These are phyloP conservation scores for Filobasidium wieringae DNA, from an alignment of 768 basidiomycete species.

Conservation along the genomic window DNA sequence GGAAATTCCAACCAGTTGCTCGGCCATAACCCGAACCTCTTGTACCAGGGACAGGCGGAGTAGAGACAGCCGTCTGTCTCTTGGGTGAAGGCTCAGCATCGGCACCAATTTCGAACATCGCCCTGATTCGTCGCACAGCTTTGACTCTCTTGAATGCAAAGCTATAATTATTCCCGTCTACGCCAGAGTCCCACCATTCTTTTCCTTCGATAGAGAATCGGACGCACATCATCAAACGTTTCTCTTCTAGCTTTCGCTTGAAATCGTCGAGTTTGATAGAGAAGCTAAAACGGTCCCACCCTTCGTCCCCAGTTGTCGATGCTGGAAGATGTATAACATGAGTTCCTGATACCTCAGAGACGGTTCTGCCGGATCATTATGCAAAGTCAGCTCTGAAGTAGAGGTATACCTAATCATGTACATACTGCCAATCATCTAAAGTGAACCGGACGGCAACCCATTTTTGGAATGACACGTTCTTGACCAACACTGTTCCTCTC, in stretches of 20 bases:
- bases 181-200: constrained; percentile 39
- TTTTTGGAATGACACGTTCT: constrained; percentile 79
- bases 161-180: constrained; percentile 32
- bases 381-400: too few relatives aligned
- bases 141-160: constrained; percentile 34
- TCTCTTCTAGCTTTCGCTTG: constrained; percentile 34
- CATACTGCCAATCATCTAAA: constrained; percentile 74
- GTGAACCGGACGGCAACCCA: constrained; percentile 81
- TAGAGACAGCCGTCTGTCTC: background rate
- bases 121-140: background rate
- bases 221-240: constrained; percentile 33
- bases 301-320: constrained; percentile 33
- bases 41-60: constrained; percentile 21
- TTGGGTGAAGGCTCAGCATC: constrained; percentile 16
- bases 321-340: constrained; percentile 34
- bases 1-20: constrained; percentile 11
- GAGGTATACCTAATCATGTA: background rate
- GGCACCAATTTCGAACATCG: constrained; percentile 1
- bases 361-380: constrained; percentile 20
- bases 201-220: constrained; percentile 33
- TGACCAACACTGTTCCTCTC: constrained; percentile 60
- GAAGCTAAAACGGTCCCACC: constrained; percentile 39
- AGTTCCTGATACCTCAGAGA: constrained; percentile 32
- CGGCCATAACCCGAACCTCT: constrained; percentile 14
- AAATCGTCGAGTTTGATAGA: constrained; percentile 38